Percentiles rank a stretch among this genome's conserved stretches.
These are phyloP conservation scores for Terfezia claveryi DNA, from an alignment of 495 filamentous ascomycete species.

Conservation along the genomic window DNA sequence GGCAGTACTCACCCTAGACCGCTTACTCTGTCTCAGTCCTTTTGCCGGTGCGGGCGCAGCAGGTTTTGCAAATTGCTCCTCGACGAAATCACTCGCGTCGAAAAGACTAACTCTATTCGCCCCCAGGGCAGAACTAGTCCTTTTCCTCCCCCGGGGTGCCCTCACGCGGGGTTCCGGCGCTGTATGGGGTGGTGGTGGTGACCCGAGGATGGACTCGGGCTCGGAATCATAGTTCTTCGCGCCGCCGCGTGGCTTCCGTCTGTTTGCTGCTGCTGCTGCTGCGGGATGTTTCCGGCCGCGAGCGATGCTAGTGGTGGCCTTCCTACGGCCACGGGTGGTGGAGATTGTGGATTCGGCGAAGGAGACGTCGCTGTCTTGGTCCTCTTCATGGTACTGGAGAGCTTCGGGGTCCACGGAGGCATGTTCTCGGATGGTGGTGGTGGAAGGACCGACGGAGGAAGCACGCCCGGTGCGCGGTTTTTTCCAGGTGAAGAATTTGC, in stretches of 20 bases:
- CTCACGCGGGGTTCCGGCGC: not conserved
- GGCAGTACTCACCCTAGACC: not conserved
- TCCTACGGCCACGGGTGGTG: no score
- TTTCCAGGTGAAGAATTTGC: conserved; percentile 49
- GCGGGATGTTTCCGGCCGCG: no score
- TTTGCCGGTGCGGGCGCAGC: not conserved
- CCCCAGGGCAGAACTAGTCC: not conserved
- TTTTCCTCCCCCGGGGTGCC: not conserved
- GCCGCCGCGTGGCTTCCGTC: conserved; percentile 2
- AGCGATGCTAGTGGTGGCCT: no score
- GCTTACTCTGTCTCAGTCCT: not conserved
- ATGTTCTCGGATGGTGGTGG: no score
- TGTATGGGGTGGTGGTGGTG: conserved; percentile 1
- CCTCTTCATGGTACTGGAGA: conserved; percentile 9
- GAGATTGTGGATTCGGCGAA: no score
- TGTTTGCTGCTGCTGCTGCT: not conserved
- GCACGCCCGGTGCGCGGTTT: conserved; percentile 3
- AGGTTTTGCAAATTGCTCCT: not conserved
- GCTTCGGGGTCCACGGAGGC: not conserved
- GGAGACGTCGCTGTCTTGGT: not conserved
- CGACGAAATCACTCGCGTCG: not conserved
- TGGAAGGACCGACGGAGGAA: no score
- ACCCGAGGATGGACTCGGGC: not conserved
- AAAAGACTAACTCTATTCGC: not conserved
- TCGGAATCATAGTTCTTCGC: not conserved